phyloP scores from a whole-genome alignment of 495 filamentous ascomycete species.

The Talaromyces ruber region DNA sequence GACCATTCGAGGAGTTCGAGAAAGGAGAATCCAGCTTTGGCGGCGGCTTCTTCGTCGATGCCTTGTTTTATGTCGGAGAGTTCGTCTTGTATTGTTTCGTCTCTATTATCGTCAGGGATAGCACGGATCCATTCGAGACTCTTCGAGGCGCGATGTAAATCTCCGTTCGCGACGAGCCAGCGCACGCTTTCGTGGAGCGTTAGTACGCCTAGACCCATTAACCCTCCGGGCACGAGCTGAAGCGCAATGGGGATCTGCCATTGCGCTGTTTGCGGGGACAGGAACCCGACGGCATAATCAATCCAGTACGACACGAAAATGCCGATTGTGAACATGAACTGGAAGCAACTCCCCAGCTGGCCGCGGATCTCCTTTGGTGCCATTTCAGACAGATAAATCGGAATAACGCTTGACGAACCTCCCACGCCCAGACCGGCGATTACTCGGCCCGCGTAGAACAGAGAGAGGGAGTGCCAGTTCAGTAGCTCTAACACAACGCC shows the following conservation, averaged over 20 bases:
- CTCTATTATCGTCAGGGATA: neutral
- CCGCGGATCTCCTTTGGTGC: constrained; percentile 46
- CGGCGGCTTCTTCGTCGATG: constrained; percentile 34
- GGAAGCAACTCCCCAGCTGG: constrained; percentile 42
- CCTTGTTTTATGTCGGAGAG: constrained; percentile 36
- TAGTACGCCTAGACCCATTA: constrained; percentile 44
- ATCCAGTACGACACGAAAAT: constrained; percentile 47
- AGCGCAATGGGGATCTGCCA: constrained; percentile 48
- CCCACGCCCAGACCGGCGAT: constrained; percentile 51
- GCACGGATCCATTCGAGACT: constrained; percentile 45
- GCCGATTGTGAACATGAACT: constrained; percentile 45
- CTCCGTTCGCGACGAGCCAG: constrained; percentile 39
- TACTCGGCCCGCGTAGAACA: constrained; percentile 40
- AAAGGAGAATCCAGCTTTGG: constrained; percentile 29
- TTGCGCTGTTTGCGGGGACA: constrained; percentile 41
- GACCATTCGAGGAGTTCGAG: constrained; percentile 33
- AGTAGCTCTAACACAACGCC: constrained; percentile 38
- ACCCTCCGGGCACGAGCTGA: constrained; percentile 39
- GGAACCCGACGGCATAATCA: constrained; percentile 46
- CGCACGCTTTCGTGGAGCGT: constrained; percentile 41
- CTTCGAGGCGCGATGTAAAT: constrained; percentile 30
- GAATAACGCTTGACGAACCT: constrained; percentile 45
- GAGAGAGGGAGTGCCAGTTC: constrained; percentile 28
- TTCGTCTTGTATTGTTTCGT: constrained; percentile 25
- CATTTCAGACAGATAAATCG: constrained; percentile 51